A percentile compares a stretch with the other conserved stretches of the same genome.
Evolutionary conservation across 2,329 filamentous ascomycete genomes (phyloP).

Genomic region (Teratosphaeriaceae sp.): DNA sequence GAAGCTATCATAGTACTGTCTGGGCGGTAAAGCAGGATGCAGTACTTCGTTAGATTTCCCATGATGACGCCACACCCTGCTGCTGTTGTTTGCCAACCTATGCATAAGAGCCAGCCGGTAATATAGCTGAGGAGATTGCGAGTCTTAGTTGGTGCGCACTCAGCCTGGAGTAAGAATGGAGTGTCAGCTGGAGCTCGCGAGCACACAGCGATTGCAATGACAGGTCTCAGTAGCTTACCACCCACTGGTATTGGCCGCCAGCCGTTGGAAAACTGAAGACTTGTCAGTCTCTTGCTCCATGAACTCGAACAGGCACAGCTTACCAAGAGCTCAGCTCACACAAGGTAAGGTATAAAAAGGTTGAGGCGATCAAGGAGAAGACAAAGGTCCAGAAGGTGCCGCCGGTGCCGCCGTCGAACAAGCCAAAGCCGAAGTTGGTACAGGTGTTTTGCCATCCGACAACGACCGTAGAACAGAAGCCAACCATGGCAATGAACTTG

Average conservation of each 20-base stretch:
- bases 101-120: constrained; percentile 4
- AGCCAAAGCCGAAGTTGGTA: constrained; percentile 8
- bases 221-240: no score
- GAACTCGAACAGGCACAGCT: not conserved
- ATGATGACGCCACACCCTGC: constrained; percentile 5
- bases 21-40: constrained; percentile 1
- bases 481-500: constrained; percentile 14
- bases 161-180: constrained; percentile 47
- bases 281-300: not conserved
- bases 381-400: constrained; percentile 41
- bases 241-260: constrained; percentile 49
- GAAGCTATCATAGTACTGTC: not conserved
- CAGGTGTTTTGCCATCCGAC: constrained; percentile 15
- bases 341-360: constrained; percentile 30
- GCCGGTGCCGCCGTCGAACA: constrained; percentile 43
- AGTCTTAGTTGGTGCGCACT: constrained; percentile 27
- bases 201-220: constrained; percentile 32
- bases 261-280: constrained; percentile 40
- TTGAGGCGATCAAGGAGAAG: constrained; percentile 1
- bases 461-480: constrained; percentile 12
- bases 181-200: not conserved
- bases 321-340: constrained; percentile 44
- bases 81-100: not conserved
- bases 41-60: constrained; percentile 5
- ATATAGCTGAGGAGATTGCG: constrained; percentile 47